Percentiles rank a stretch among this genome's conserved stretches.
These are phyloP conservation scores for Pseudoneurospora amorphoporcata DNA, from an alignment of 495 filamentous ascomycete species.

Conservation along the genomic window DNA sequence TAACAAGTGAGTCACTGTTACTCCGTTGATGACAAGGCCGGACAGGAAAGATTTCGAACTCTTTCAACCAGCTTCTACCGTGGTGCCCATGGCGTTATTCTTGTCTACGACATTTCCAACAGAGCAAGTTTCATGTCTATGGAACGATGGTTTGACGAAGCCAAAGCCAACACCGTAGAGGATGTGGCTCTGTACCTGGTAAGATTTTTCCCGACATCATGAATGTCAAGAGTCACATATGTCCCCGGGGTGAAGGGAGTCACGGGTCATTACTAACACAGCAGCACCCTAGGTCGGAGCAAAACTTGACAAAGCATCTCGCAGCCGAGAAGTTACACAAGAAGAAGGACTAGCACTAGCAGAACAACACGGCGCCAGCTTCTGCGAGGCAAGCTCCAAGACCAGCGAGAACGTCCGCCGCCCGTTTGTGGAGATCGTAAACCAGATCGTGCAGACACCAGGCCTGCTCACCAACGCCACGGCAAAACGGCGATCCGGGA, in stretches of 20 bases:
- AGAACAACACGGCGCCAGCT: constrained; percentile 34
- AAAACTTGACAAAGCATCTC: constrained; percentile 42
- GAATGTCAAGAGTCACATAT: neutral
- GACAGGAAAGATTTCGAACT: constrained; percentile 51
- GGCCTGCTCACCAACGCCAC: constrained; percentile 26
- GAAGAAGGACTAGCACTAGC: constrained; percentile 44
- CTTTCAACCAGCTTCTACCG: constrained; percentile 53
- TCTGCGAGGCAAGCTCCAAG: constrained; percentile 48
- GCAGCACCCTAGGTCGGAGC: constrained; percentile 33
- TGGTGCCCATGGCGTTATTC: constrained; percentile 47
- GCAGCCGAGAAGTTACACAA: constrained; percentile 34
- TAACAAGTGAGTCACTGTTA: neutral
- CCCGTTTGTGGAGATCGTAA: constrained; percentile 46
- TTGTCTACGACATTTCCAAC: constrained; percentile 51
- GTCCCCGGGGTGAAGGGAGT: neutral
- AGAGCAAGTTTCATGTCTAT: constrained; percentile 44
- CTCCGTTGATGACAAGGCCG: constrained; percentile 23
- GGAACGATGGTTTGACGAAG: constrained; percentile 51
- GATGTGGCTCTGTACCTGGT: constrained; percentile 46
- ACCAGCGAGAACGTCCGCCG: constrained; percentile 41
- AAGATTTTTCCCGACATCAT: constrained; percentile 2
- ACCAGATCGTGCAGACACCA: constrained; percentile 39
- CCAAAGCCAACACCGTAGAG: constrained; percentile 39
- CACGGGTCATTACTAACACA: neutral
- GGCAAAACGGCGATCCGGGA: constrained; percentile 9